Conservation (phyloP, 1,284 basidiomycete species). For the Malassezia equina region DNA sequence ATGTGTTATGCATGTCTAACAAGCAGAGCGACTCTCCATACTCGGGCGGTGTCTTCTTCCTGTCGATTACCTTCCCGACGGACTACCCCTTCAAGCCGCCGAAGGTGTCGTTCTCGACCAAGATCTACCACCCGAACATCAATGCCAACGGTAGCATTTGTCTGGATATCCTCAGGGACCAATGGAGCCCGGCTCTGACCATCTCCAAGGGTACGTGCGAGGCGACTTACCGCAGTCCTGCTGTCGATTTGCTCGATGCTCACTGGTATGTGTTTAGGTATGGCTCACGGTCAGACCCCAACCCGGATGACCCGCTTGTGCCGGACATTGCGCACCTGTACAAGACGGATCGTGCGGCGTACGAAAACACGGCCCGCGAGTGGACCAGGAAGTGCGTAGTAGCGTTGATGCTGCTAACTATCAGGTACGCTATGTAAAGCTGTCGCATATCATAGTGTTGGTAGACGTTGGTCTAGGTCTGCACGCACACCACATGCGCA, state of each 20-base stretch:
- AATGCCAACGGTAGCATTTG: slow-evolving; percentile 97
- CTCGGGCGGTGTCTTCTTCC: slow-evolving; percentile 38
- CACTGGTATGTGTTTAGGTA: slow-evolving; percentile 20
- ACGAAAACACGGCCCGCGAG: slow-evolving; percentile 47
- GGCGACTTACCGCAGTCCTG: slow-evolving; percentile 23
- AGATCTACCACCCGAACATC: slow-evolving; percentile 98
- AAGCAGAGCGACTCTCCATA: slow-evolving; percentile 35
- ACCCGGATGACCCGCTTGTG: slow-evolving; percentile 48
- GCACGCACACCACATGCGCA: too few species aligned
- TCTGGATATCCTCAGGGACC: slow-evolving; percentile 90
- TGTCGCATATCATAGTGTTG: not conserved
- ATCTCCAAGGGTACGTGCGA: slow-evolving; percentile 64
- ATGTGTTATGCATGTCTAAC: slow-evolving; percentile 7
- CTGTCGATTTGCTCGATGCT: slow-evolving; percentile 48
- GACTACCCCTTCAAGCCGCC: slow-evolving; percentile 59
- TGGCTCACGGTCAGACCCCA: slow-evolving; percentile 29
- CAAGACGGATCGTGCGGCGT: slow-evolving; percentile 46
- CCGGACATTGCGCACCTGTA: slow-evolving; percentile 47
- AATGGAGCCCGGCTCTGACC: slow-evolving; percentile 70
- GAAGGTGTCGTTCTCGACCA: slow-evolving; percentile 97
- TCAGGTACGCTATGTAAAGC: slow-evolving; percentile 19
- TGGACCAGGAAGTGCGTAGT: slow-evolving; percentile 46
- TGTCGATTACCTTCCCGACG: slow-evolving; percentile 60
- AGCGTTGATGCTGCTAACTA: not conserved
- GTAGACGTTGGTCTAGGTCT: too few species aligned